phyloP scores from a whole-genome alignment of 83 land plant species.

The Thuja plicata region DNA sequence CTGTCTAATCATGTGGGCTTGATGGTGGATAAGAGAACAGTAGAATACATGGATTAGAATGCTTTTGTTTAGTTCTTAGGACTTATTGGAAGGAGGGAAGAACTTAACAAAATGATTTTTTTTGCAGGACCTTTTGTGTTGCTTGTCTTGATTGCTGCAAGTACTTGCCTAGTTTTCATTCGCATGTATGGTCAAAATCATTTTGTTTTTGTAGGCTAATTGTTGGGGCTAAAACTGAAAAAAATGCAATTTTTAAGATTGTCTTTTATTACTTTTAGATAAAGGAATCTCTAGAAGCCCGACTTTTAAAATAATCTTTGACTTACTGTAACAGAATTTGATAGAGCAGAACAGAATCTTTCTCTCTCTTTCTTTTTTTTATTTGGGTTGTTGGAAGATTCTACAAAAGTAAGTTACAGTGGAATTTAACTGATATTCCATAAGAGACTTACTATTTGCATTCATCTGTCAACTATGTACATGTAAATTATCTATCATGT shows the following conservation, averaged over 20 bases:
- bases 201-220: background rate
- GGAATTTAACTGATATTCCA: background rate
- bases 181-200: background rate
- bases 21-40: background rate
- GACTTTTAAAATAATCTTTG: background rate
- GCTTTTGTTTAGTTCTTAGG: background rate
- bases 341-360: background rate
- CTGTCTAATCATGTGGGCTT: background rate
- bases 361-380: background rate
- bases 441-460: background rate
- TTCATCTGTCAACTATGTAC: background rate
- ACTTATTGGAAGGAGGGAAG: background rate
- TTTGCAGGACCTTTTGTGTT: too few species aligned
- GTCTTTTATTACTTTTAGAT: background rate
- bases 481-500: too few species aligned
- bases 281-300: background rate
- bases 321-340: background rate
- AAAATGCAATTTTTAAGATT: too few species aligned
- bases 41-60: background rate
- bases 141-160: too few species aligned
- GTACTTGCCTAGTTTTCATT: too few species aligned
- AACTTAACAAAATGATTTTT: too few species aligned
- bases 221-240: background rate
- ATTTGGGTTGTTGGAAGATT: background rate
- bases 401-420: background rate